Conservation (phyloP, 2,329 filamentous ascomycete genomes). For the Arthrobotrys conoides region DNA sequence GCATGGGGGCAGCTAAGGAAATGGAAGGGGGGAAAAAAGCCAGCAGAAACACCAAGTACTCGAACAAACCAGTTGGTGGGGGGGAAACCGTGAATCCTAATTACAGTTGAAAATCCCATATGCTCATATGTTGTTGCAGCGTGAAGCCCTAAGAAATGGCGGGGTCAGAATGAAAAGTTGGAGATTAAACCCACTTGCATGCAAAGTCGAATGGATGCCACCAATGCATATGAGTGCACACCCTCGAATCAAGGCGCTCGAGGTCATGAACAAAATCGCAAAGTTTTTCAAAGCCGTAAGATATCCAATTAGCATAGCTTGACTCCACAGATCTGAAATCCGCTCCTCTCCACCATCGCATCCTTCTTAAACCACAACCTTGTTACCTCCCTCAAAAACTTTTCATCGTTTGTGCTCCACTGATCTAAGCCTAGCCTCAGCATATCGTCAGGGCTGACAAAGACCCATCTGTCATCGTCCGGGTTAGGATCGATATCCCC, state of each 20-base stretch:
- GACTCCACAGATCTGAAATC: slow-evolving; percentile 60
- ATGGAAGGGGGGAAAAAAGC: not conserved
- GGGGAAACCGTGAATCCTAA: not conserved
- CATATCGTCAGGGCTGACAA: slow-evolving; percentile 76
- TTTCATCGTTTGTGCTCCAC: slow-evolving; percentile 80
- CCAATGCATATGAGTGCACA: not conserved
- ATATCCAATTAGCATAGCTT: slow-evolving; percentile 45
- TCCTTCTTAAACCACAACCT: slow-evolving; percentile 77
- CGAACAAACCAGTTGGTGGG: slow-evolving; percentile 4
- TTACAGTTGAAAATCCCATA: not conserved
- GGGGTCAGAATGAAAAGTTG: not conserved
- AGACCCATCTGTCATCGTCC: slow-evolving; percentile 67
- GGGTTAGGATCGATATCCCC: slow-evolving; percentile 39
- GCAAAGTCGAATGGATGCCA: not conserved
- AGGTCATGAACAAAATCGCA: not conserved
- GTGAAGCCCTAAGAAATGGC: not conserved
- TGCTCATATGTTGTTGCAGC: not conserved
- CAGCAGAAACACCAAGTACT: slow-evolving; percentile 27
- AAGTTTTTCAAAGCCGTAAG: not conserved
- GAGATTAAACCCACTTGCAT: slow-evolving; percentile 8
- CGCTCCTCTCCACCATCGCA: slow-evolving; percentile 72
- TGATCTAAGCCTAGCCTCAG: slow-evolving; percentile 81
- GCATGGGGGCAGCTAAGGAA: not conserved
- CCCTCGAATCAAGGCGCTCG: no score
- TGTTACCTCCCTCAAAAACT: slow-evolving; percentile 76